These are phyloP conservation scores for Sarocladiaceae sp. DNA, from an alignment of 2,329 filamentous ascomycete species.

Conservation along the genomic window DNA sequence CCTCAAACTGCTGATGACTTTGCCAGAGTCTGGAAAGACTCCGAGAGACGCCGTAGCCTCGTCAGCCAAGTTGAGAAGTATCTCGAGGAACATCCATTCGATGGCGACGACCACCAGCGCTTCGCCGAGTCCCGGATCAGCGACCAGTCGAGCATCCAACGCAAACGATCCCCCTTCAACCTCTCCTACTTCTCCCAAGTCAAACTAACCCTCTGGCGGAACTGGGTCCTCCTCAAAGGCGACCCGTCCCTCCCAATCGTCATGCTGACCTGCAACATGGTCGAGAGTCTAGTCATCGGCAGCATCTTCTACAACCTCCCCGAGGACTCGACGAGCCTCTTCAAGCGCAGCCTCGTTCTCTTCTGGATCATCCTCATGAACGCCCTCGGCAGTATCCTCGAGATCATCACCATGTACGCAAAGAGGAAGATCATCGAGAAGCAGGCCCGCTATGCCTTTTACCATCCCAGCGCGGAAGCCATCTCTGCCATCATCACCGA, in stretches of 20 bases:
- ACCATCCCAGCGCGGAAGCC: constrained; percentile 24
- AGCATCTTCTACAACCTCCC: constrained; percentile 60
- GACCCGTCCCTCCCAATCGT: constrained; percentile 22
- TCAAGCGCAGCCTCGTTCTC: constrained; percentile 23
- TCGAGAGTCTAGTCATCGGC: constrained; percentile 49
- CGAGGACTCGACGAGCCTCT: constrained; percentile 50
- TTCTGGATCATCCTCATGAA: constrained; percentile 28
- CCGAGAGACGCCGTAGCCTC: constrained; percentile 17
- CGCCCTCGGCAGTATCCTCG: constrained; percentile 20
- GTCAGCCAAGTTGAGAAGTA: constrained; percentile 24
- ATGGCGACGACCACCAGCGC: constrained; percentile 14
- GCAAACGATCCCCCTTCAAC: constrained; percentile 38
- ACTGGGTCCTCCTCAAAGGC: constrained; percentile 10
- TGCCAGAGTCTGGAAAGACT: constrained; percentile 19
- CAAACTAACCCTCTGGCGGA: constrained; percentile 29
- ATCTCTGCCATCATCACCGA: constrained; percentile 21
- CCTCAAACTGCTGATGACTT: constrained; percentile 27
- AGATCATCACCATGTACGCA: constrained; percentile 18
- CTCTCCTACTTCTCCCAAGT: constrained; percentile 39
- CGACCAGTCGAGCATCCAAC: constrained; percentile 22
- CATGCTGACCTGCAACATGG: constrained; percentile 32
- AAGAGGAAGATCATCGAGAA: constrained; percentile 21
- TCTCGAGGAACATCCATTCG: constrained; percentile 16
- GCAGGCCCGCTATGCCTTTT: constrained; percentile 22
- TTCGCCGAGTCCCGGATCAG: constrained; percentile 14